Evolutionary conservation across 139 green algal species (phyloP).

Genomic region (Micromonas commoda): DNA sequence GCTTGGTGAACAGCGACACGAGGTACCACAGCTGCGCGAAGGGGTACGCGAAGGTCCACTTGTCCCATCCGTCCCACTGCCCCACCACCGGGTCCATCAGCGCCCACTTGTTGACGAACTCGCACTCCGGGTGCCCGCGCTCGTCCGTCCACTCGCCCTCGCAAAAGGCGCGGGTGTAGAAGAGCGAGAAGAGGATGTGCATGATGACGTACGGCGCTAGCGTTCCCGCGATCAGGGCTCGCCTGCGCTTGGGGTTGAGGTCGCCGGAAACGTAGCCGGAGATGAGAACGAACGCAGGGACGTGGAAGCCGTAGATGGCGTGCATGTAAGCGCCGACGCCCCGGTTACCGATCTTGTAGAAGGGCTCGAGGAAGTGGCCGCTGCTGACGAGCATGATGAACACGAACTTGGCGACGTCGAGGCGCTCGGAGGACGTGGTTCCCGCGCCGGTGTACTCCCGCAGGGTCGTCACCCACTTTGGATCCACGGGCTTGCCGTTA

Average conservation of each 20-base stretch:
- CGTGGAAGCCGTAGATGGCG: neutral
- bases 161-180: neutral
- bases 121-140: too few species aligned
- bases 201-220: neutral
- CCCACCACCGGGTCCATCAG: neutral
- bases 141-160: neutral
- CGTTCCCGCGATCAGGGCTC: neutral
- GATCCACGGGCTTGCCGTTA: neutral
- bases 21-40: neutral
- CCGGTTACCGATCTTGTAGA: neutral
- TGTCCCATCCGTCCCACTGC: neutral
- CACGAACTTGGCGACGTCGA: neutral
- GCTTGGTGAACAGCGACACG: neutral
- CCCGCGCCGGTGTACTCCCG: neutral
- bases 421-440: neutral
- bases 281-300: neutral
- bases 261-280: neutral
- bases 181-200: neutral
- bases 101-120: neutral
- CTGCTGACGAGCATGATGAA: neutral
- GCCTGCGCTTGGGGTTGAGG: neutral
- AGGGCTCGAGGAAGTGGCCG: neutral
- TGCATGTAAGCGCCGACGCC: neutral
- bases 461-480: neutral
- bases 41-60: neutral